These are phyloP conservation scores for Candida dubliniensis DNA, from an alignment of 1,139 yeast genomes.

Conservation along the genomic window DNA sequence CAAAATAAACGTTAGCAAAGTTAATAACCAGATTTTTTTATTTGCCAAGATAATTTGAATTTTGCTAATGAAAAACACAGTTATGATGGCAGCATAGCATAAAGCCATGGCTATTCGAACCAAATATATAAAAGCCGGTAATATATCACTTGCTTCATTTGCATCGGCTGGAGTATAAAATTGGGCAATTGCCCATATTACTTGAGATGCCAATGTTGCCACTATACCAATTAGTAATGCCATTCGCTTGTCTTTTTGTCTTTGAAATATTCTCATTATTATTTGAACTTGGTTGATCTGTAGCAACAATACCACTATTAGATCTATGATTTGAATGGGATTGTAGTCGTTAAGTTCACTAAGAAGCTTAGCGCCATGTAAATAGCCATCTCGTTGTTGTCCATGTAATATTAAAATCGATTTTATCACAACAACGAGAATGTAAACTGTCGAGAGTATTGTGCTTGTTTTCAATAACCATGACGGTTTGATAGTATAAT, in stretches of 20 bases:
- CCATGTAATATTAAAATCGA: constrained; percentile 44
- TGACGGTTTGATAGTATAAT: constrained; percentile 57
- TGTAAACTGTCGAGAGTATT: constrained; percentile 51
- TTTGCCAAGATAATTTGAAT: constrained; percentile 55
- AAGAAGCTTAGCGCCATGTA: constrained; percentile 54
- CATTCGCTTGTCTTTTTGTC: constrained; percentile 69
- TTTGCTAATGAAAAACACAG: constrained; percentile 58
- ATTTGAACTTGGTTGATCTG: constrained; percentile 78
- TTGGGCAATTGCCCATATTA: constrained; percentile 68
- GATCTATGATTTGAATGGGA: constrained; percentile 60
- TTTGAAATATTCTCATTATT: constrained; percentile 66
- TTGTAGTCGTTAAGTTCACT: constrained; percentile 45
- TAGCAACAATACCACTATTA: constrained; percentile 58
- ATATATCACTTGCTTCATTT: constrained; percentile 53
- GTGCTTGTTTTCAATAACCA: constrained; percentile 47
- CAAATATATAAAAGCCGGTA: constrained; percentile 79
- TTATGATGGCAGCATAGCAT: constrained; percentile 67
- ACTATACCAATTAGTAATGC: constrained; percentile 62
- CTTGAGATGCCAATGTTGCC: constrained; percentile 59
- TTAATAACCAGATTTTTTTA: constrained; percentile 51
- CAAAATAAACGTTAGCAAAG: constrained; percentile 58
- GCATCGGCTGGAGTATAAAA: constrained; percentile 39
- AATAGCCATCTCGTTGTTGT: constrained; percentile 57
- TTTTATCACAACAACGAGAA: constrained; percentile 50
- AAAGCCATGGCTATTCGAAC: constrained; percentile 74